A percentile compares a stretch with the other conserved stretches of the same genome.
Evolutionary conservation across 441 rosid genomes (phyloP).

Genomic region (Eruca vesicaria): DNA sequence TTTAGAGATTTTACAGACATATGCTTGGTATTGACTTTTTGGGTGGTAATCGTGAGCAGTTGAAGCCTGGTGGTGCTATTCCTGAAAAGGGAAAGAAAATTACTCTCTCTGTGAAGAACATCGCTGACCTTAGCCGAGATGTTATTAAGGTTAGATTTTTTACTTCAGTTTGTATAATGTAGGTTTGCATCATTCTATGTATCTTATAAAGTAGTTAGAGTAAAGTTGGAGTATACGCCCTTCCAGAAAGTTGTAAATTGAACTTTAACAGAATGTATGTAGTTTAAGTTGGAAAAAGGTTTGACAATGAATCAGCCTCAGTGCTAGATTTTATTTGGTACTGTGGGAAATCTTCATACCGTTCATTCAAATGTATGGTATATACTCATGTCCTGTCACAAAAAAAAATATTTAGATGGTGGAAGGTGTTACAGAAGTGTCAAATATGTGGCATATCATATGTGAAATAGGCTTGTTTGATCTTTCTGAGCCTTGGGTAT

Average conservation of each 20-base stretch:
- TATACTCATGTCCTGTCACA: not conserved
- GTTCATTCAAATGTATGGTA: not conserved
- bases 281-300: not conserved
- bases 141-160: constrained; percentile 72
- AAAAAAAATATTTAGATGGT: not conserved
- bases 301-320: not conserved
- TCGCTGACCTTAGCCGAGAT: constrained; percentile 83
- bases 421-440: not conserved
- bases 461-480: not conserved
- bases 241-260: not conserved
- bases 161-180: not conserved
- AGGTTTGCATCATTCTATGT: no score
- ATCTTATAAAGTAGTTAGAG: no score
- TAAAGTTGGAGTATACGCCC: not conserved
- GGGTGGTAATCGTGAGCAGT: constrained; percentile 42
- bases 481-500: not conserved
- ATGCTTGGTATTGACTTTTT: not conserved
- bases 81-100: constrained; percentile 87
- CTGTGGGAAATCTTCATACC: not conserved
- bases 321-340: not conserved
- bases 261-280: not conserved
- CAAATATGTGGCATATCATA: not conserved
- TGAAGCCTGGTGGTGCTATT: constrained; percentile 88
- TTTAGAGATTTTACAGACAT: not conserved
- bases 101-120: constrained; percentile 54